Percentiles rank a stretch among this genome's conserved stretches.
Conservation (phyloP, 176 grass and related monocot genomes). For the Lolium multiflorum region DNA sequence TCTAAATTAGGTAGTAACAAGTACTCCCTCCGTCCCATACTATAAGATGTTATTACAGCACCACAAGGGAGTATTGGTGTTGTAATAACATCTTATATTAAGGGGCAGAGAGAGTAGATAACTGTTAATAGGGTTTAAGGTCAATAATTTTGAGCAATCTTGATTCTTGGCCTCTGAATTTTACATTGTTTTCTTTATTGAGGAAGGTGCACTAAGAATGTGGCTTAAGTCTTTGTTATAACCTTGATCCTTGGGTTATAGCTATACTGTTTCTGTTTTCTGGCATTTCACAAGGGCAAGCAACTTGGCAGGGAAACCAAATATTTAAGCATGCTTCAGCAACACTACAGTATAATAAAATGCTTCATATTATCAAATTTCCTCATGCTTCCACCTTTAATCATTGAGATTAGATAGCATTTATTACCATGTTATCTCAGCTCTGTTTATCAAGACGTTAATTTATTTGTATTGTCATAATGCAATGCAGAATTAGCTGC, state of each 20-base stretch:
- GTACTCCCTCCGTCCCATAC: too few relatives aligned
- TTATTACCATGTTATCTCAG: not conserved
- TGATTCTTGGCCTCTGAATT: not conserved
- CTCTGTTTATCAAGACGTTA: not conserved
- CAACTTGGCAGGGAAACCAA: not conserved
- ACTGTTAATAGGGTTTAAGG: not conserved
- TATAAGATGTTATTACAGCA: too few relatives aligned
- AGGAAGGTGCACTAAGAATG: slow-evolving; percentile 3
- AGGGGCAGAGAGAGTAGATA: not conserved
- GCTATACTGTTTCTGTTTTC: slow-evolving; percentile 15
- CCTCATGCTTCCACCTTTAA: not conserved
- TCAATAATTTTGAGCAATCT: not conserved
- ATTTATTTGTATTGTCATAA: not conserved
- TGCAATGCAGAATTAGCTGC: not conserved
- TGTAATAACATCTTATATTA: too few relatives aligned
- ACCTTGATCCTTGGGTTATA: not conserved
- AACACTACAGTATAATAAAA: not conserved
- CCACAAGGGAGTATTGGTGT: too few relatives aligned
- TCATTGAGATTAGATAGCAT: not conserved
- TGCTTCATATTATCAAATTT: slow-evolving; percentile 21
- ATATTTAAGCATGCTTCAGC: slow-evolving; percentile 21
- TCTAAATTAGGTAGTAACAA: slow-evolving; percentile 1
- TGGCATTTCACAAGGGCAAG: not conserved
- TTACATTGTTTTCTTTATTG: not conserved
- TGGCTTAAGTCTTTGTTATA: not conserved